A percentile compares a stretch with the other conserved stretches of the same genome.
Evolutionary conservation across 2,329 filamentous ascomycete species (phyloP).

Genomic region (Nannizziopsis barbatae): DNA sequence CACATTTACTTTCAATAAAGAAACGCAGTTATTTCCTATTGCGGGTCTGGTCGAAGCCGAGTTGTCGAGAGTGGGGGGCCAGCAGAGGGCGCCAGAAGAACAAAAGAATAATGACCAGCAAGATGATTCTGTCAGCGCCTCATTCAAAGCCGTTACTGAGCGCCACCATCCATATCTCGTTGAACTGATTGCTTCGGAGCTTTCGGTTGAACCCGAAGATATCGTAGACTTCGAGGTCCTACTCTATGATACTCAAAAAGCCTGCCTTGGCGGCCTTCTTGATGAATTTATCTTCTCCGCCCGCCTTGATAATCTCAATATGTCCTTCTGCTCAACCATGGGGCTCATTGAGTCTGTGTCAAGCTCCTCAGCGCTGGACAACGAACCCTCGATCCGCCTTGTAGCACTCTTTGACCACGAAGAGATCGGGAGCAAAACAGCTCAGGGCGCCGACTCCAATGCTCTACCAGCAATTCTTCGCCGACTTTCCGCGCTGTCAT

Average conservation of each 20-base stretch:
- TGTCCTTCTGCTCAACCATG: constrained; percentile 85
- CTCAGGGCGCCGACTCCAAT: constrained; percentile 89
- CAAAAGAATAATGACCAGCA: constrained; percentile 38
- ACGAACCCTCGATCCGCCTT: constrained; percentile 75
- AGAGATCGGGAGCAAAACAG: constrained; percentile 85
- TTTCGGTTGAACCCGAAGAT: constrained; percentile 56
- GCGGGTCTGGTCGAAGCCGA: constrained; percentile 77
- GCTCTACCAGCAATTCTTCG: constrained; percentile 77
- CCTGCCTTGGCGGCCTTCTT: constrained; percentile 75
- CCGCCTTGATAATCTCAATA: constrained; percentile 89
- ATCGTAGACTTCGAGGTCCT: constrained; percentile 91
- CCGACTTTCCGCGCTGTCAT: constrained; percentile 69
- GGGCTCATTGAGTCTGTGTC: constrained; percentile 71
- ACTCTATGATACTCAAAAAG: constrained; percentile 91
- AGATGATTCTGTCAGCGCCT: constrained; percentile 48
- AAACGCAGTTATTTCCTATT: constrained; percentile 90
- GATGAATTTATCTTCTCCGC: constrained; percentile 94
- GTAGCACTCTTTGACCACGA: constrained; percentile 95
- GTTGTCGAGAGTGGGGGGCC: constrained; percentile 44
- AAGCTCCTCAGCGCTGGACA: constrained; percentile 52
- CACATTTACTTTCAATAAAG: constrained; percentile 90
- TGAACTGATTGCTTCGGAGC: constrained; percentile 70
- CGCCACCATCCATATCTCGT: constrained; percentile 84
- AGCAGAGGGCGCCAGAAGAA: constrained; percentile 25
- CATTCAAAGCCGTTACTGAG: constrained; percentile 64